phyloP scores from a whole-genome alignment of 2,329 filamentous ascomycete species.

The Scedosporium boydii region DNA sequence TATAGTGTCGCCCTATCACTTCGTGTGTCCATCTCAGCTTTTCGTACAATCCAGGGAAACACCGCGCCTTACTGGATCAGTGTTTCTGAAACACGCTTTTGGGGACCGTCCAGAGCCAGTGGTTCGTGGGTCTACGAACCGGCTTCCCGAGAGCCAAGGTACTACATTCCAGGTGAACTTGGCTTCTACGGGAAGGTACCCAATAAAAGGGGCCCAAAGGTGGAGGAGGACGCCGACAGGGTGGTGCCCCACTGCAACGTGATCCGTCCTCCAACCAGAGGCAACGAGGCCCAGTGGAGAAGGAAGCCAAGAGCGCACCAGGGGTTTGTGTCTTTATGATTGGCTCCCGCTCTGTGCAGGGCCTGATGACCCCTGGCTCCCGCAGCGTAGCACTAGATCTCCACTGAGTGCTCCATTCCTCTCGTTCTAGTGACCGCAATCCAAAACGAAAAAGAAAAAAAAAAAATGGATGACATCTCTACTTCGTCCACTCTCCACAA shows the following conservation, averaged over 20 bases:
- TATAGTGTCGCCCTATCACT: background rate
- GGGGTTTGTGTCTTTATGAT: background rate
- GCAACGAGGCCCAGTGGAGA: background rate
- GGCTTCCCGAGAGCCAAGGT: background rate
- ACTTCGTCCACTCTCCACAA: background rate
- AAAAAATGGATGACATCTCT: background rate
- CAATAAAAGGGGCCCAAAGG: background rate
- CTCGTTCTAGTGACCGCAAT: background rate
- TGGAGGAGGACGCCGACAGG: background rate
- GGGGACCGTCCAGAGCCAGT: background rate
- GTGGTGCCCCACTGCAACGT: background rate
- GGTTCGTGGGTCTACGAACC: background rate
- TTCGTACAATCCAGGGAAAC: background rate
- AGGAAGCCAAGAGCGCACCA: background rate
- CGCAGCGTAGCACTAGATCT: background rate
- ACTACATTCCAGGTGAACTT: background rate
- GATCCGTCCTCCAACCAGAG: background rate
- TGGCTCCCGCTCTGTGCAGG: background rate
- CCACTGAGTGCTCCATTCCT: background rate
- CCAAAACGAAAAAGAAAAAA: background rate
- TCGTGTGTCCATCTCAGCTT: background rate
- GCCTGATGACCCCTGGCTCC: background rate
- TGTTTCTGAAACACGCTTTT: conserved; percentile 12
- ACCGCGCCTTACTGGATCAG: conserved; percentile 8
- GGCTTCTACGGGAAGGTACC: background rate